phyloP scores from a whole-genome alignment of 305 asterid genomes.

The Solanum hybrid region DNA sequence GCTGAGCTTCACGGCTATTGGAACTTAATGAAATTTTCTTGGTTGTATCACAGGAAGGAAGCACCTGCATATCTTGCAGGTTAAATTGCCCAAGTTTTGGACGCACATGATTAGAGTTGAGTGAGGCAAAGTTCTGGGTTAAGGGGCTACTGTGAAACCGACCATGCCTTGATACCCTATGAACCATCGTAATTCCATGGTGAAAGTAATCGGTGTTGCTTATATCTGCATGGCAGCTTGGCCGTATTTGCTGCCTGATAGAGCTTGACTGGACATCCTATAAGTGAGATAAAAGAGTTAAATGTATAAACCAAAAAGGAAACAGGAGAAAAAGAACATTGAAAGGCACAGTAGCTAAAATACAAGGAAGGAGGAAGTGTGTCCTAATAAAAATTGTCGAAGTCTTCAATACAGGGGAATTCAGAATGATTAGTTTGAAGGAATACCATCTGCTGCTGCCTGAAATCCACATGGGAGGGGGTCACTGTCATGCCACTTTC shows the following conservation, averaged over 20 bases:
- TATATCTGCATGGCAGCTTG: slow-evolving; percentile 24
- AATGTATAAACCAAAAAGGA: not conserved
- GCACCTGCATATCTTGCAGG: slow-evolving; percentile 12
- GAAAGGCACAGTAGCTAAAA: slow-evolving; percentile 4
- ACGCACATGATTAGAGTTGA: slow-evolving; percentile 21
- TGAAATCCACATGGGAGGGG: slow-evolving; percentile 25
- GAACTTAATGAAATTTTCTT: slow-evolving; percentile 16
- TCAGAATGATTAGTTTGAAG: slow-evolving; percentile 1
- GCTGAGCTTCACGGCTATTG: slow-evolving; percentile 12
- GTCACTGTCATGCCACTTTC: slow-evolving; percentile 26
- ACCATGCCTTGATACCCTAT: slow-evolving; percentile 17
- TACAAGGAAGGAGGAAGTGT: not conserved
- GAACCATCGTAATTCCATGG: slow-evolving; percentile 18
- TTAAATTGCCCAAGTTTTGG: slow-evolving; percentile 20
- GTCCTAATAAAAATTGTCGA: not conserved
- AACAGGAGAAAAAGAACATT: not conserved
- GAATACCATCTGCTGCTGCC: slow-evolving; percentile 29
- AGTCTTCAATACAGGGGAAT: not conserved
- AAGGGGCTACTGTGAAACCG: slow-evolving; percentile 18
- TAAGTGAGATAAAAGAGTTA: slow-evolving; percentile 10
- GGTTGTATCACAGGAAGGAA: slow-evolving; percentile 20
- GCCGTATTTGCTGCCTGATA: slow-evolving; percentile 26
- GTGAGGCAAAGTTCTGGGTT: slow-evolving; percentile 16
- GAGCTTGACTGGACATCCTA: slow-evolving; percentile 33
- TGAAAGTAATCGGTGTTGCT: slow-evolving; percentile 25